These are phyloP conservation scores for Poa pratensis DNA, from an alignment of 176 grass and related monocot genomes.

Conservation along the genomic window DNA sequence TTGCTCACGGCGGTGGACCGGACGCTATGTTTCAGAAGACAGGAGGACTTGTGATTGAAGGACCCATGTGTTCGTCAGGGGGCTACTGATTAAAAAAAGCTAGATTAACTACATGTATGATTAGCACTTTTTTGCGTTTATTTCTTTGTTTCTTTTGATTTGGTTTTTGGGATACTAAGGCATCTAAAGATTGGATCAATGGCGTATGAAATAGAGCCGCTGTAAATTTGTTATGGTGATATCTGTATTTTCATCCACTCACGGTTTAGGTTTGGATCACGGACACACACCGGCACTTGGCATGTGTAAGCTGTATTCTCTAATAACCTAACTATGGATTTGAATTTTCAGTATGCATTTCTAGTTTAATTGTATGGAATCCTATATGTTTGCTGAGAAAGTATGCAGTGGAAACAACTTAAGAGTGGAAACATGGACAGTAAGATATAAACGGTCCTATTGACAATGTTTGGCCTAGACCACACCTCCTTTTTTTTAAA, in stretches of 20 bases:
- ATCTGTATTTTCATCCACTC: not conserved
- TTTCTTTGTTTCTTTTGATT: slow-evolving; percentile 7
- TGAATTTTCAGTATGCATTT: not conserved
- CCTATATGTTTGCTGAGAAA: not conserved
- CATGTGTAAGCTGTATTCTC: not conserved
- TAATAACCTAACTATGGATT: not conserved
- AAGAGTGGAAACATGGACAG: not conserved
- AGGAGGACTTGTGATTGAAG: slow-evolving; percentile 41
- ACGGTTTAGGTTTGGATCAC: not conserved
- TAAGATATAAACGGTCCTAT: not conserved
- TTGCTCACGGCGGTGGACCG: slow-evolving; percentile 72
- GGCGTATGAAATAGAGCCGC: not conserved
- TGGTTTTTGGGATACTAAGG: not conserved
- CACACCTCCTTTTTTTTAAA: too few species aligned
- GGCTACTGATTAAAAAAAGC: not conserved
- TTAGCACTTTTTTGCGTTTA: slow-evolving; percentile 24
- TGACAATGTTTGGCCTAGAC: not conserved
- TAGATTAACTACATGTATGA: slow-evolving; percentile 30
- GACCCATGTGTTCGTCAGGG: slow-evolving; percentile 22
- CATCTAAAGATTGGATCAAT: slow-evolving; percentile 21
- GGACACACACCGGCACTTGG: not conserved
- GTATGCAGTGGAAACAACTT: not conserved
- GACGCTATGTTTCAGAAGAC: slow-evolving; percentile 72
- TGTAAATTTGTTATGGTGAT: slow-evolving; percentile 43
- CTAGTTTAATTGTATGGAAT: too few species aligned